Evolutionary conservation across 2,329 filamentous ascomycete genomes (phyloP).

Genomic region (Blastomyces emzantsi): DNA sequence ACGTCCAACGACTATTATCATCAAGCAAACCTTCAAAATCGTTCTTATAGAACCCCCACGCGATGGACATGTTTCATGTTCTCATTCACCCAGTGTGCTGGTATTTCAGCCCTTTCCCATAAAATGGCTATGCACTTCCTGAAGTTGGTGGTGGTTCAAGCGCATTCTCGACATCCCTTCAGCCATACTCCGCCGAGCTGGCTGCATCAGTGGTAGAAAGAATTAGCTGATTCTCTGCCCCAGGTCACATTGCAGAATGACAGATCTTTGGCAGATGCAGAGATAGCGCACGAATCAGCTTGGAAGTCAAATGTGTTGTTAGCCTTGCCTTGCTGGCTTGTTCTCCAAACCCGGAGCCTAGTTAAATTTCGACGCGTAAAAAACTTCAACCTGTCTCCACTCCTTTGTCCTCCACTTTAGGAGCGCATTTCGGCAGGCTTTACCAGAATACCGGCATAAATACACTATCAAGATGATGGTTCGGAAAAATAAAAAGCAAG

Average conservation of each 20-base stretch:
- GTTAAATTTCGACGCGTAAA: conserved; percentile 8
- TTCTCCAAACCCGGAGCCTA: background rate
- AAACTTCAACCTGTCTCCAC: background rate
- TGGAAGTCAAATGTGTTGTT: background rate
- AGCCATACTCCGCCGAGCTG: background rate
- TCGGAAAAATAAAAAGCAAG: background rate
- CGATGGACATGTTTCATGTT: background rate
- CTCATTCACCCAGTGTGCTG: background rate
- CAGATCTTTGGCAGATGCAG: background rate
- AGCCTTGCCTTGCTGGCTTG: background rate
- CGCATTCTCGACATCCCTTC: background rate
- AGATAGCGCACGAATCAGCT: background rate
- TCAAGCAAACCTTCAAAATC: background rate
- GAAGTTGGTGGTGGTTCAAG: background rate
- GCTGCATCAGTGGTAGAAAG: background rate
- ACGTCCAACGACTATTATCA: background rate
- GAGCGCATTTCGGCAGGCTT: background rate
- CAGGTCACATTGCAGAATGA: background rate
- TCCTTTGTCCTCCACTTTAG: conserved; percentile 2
- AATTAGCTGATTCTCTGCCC: background rate
- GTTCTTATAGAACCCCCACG: background rate
- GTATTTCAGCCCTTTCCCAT: background rate
- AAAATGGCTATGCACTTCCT: background rate
- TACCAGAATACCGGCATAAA: background rate
- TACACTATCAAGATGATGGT: background rate